Conservation (phyloP, 2,329 filamentous ascomycete species). For the Fusarium compactum region DNA sequence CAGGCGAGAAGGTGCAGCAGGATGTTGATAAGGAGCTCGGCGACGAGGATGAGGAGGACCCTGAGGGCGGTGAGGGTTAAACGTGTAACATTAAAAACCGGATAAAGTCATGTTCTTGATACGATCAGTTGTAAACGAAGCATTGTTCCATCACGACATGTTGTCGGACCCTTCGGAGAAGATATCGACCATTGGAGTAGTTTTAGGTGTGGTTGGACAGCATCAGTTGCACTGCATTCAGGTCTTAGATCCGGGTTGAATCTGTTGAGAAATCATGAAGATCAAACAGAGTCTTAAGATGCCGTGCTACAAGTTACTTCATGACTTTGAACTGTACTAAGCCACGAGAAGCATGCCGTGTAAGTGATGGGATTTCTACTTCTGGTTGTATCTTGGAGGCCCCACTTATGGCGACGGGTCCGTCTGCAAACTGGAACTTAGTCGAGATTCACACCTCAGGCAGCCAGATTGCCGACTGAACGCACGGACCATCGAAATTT, state of each 20-base stretch:
- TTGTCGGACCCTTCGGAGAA: conserved; percentile 14
- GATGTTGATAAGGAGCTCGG: conserved; percentile 62
- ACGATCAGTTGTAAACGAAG: conserved; percentile 2
- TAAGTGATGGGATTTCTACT: conserved; percentile 11
- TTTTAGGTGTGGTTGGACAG: conserved; percentile 2
- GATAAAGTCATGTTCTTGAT: conserved; percentile 12
- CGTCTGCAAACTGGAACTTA: not conserved
- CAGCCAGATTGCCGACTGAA: conserved; percentile 5
- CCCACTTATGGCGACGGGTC: not conserved
- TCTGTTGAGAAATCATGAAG: conserved; percentile 22
- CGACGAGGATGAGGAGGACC: conserved; percentile 65
- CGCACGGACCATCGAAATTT: conserved; percentile 27
- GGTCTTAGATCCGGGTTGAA: not conserved
- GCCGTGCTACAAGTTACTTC: conserved; percentile 5
- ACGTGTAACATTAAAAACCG: conserved; percentile 10
- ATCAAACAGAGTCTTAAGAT: not conserved
- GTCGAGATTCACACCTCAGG: conserved; percentile 28
- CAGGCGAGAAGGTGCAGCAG: conserved; percentile 55
- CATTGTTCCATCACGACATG: conserved; percentile 9
- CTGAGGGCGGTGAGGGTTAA: conserved; percentile 61
- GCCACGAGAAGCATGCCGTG: conserved; percentile 15
- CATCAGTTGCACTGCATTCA: not conserved
- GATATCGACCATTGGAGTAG: not conserved
- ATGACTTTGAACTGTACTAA: not conserved
- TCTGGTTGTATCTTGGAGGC: not conserved